Conservation (phyloP, 1,139 yeast species). For the Nakaseomyces nivariensis region DNA sequence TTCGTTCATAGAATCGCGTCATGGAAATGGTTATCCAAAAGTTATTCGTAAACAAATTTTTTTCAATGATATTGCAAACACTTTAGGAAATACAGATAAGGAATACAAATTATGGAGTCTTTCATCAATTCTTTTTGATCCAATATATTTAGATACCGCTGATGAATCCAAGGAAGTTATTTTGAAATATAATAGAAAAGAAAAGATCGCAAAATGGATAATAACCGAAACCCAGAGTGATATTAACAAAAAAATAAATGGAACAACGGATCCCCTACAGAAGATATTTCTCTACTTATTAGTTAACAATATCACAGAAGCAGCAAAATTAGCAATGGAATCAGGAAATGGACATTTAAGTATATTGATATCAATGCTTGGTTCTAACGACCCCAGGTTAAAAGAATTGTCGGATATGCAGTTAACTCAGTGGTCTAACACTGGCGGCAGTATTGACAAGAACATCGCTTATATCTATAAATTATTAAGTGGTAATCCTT, state of each 20-base stretch:
- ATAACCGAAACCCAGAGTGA: constrained; percentile 39
- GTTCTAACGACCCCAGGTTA: constrained; percentile 54
- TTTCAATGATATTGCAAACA: constrained; percentile 16
- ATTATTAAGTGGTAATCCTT: constrained; percentile 50
- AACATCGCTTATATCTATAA: constrained; percentile 51
- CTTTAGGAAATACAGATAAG: constrained; percentile 10
- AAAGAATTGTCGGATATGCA: constrained; percentile 49
- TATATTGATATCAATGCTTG: constrained; percentile 57
- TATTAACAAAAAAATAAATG: constrained; percentile 30
- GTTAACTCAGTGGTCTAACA: constrained; percentile 50
- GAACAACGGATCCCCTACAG: constrained; percentile 32
- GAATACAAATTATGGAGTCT: constrained; percentile 38
- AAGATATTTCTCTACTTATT: constrained; percentile 44
- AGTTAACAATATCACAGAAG: constrained; percentile 49
- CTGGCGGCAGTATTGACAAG: constrained; percentile 19
- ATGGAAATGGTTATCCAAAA: constrained; percentile 27
- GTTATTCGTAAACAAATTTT: constrained; percentile 20
- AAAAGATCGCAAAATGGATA: constrained; percentile 50
- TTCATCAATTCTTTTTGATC: constrained; percentile 52
- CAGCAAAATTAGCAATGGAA: constrained; percentile 50
- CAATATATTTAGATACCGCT: constrained; percentile 20
- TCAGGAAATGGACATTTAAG: constrained; percentile 61
- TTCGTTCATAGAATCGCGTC: constrained; percentile 15
- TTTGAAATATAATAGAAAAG: constrained; percentile 36
- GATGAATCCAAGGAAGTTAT: constrained; percentile 28